phyloP scores from a whole-genome alignment of 2,329 filamentous ascomycete genomes.

The Dactylellina leptospora region DNA sequence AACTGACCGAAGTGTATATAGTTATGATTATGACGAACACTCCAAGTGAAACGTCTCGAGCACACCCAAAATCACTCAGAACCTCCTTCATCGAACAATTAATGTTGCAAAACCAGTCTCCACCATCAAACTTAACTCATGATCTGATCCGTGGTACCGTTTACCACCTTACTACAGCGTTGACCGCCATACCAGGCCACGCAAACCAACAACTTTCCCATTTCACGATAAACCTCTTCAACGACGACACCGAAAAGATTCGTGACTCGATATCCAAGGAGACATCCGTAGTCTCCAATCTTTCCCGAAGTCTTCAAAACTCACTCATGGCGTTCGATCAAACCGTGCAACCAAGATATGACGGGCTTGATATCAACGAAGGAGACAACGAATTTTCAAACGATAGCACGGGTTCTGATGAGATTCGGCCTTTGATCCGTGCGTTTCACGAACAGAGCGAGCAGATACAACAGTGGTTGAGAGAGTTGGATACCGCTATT shows the following conservation, averaged over 20 bases:
- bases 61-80: slow-evolving; percentile 9
- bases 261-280: slow-evolving; percentile 30
- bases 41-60: background rate
- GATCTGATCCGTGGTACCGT: slow-evolving; percentile 39
- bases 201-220: slow-evolving; percentile 32
- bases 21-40: slow-evolving; percentile 32
- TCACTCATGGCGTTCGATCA: slow-evolving; percentile 35
- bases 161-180: slow-evolving; percentile 23
- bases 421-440: slow-evolving; percentile 21
- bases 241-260: slow-evolving; percentile 40
- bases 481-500: slow-evolving; percentile 34
- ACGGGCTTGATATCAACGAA: background rate
- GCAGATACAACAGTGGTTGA: slow-evolving; percentile 40
- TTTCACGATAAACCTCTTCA: slow-evolving; percentile 49
- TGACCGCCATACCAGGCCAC: slow-evolving; percentile 23
- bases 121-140: slow-evolving; percentile 13
- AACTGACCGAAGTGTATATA: background rate
- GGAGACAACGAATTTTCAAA: background rate
- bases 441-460: slow-evolving; percentile 42
- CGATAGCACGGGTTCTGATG: slow-evolving; percentile 1
- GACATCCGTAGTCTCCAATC: slow-evolving; percentile 22
- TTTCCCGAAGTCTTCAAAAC: slow-evolving; percentile 30
- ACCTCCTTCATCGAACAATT: slow-evolving; percentile 38
- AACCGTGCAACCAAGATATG: background rate
- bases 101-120: slow-evolving; percentile 9